Percentiles rank a stretch among this genome's conserved stretches.
Conservation (phyloP, 2,329 filamentous ascomycete genomes). For the Calonectria henricotiae region DNA sequence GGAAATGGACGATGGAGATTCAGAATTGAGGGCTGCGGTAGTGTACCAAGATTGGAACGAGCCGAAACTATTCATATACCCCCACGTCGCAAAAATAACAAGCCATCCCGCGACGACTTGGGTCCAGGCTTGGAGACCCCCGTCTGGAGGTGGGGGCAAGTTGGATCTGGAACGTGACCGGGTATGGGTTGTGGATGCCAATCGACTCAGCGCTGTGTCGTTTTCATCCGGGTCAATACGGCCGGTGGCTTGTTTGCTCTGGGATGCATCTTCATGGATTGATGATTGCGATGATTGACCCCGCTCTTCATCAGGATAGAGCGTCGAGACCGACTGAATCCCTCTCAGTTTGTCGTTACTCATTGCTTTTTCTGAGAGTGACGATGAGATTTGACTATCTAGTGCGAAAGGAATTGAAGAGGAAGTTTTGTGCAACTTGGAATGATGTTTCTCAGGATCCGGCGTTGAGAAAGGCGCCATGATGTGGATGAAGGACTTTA, state of each 20-base stretch:
- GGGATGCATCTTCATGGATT: constrained; percentile 1
- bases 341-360: constrained; percentile 3
- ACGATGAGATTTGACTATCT: constrained; percentile 14
- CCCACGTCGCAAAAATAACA: constrained; percentile 62
- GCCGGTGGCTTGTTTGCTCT: neutral
- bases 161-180: constrained; percentile 22
- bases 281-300: neutral
- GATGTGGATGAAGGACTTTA: neutral
- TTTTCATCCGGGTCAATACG: neutral
- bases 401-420: constrained; percentile 11
- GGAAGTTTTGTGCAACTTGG: neutral
- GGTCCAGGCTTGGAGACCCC: constrained; percentile 55
- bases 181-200: constrained; percentile 5
- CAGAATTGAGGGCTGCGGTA: constrained; percentile 44
- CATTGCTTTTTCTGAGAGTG: neutral
- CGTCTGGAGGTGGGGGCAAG: constrained; percentile 49
- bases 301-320: neutral
- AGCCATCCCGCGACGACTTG: constrained; percentile 61
- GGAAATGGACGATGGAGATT: constrained; percentile 60
- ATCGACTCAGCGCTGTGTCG: neutral
- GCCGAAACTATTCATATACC: constrained; percentile 65
- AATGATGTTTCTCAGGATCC: constrained; percentile 8
- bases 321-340: neutral
- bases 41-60: constrained; percentile 64
- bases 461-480: constrained; percentile 1